Percentiles rank a stretch among this genome's conserved stretches.
Conservation (phyloP, 768 basidiomycete species). For the Auricularia auricula-judae region DNA sequence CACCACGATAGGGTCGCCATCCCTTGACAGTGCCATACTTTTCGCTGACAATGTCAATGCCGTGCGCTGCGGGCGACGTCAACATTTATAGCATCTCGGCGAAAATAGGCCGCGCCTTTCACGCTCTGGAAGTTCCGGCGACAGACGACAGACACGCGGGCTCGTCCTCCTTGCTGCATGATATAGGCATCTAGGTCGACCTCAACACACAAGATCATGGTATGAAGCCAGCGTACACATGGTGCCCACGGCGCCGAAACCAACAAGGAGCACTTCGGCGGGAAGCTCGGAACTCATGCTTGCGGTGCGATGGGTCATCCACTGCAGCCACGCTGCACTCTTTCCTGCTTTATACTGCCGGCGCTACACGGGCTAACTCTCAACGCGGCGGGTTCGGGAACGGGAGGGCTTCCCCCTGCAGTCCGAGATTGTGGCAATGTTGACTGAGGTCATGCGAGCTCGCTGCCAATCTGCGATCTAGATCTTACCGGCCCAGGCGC, state of each 20-base stretch:
- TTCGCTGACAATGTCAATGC: conserved; percentile 43
- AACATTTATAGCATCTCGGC: background rate
- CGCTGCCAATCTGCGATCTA: background rate
- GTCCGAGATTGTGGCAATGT: background rate
- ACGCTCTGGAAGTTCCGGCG: conserved; percentile 54
- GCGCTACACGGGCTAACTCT: background rate
- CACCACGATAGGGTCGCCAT: conserved; percentile 58
- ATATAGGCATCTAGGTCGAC: conserved; percentile 38
- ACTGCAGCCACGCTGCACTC: too few species aligned
- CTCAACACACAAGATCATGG: background rate
- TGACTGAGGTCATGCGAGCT: background rate
- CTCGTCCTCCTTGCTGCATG: conserved; percentile 44
- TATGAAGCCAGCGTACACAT: conserved; percentile 37
- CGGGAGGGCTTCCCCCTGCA: background rate
- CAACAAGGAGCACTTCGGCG: conserved; percentile 3
- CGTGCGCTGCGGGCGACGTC: conserved; percentile 28
- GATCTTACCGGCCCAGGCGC: background rate
- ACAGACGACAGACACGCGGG: conserved; percentile 61
- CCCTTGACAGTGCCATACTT: conserved; percentile 47
- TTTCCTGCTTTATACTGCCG: background rate
- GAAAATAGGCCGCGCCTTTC: conserved; percentile 23
- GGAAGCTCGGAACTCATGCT: background rate
- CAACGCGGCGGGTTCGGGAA: too few species aligned
- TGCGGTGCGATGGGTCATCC: background rate
- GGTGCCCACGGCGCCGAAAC: conserved; percentile 52